phyloP scores from a whole-genome alignment of 225 moss, liverwort and hornwort species.

The Polytrichum commune region DNA sequence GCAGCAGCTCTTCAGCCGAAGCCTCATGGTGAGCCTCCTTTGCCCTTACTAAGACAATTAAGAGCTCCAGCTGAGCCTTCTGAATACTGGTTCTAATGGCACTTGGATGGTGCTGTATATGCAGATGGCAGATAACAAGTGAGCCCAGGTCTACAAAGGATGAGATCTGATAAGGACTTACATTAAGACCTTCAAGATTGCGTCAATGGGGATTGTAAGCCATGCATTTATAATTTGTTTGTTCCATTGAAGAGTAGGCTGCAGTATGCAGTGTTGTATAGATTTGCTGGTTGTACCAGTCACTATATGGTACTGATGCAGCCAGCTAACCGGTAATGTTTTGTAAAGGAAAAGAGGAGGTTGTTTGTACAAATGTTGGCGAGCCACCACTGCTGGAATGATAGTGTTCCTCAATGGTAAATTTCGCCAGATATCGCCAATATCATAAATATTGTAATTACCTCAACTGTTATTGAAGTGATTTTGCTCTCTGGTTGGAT shows the following conservation, averaged over 20 bases:
- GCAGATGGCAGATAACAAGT: conserved; percentile 17
- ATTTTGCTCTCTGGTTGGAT: conserved; percentile 3
- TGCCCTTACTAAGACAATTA: neutral
- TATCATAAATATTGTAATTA: conserved; percentile 25
- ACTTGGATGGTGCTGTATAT: conserved; percentile 17
- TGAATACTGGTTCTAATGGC: neutral
- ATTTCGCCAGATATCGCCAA: conserved; percentile 17
- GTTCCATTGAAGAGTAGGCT: conserved; percentile 18
- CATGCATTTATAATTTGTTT: conserved; percentile 16
- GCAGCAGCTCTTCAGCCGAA: conserved; percentile 78
- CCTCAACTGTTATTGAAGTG: conserved; percentile 6
- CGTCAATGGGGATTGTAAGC: conserved; percentile 21
- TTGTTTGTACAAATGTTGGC: conserved; percentile 31
- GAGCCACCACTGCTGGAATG: conserved; percentile 20
- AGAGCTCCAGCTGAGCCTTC: neutral
- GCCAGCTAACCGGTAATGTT: conserved; percentile 34
- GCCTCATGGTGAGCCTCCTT: conserved; percentile 46
- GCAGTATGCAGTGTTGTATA: conserved; percentile 28
- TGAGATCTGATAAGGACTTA: conserved; percentile 20
- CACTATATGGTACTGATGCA: conserved; percentile 17
- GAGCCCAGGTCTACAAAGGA: conserved; percentile 9
- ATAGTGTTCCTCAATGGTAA: conserved; percentile 11
- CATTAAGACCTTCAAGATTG: conserved; percentile 13
- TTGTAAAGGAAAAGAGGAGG: conserved; percentile 32
- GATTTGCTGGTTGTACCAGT: conserved; percentile 31